Base-by-base conservation (phyloP, 2,329 filamentous ascomycete genomes). In the Nemania serpens region DNA sequence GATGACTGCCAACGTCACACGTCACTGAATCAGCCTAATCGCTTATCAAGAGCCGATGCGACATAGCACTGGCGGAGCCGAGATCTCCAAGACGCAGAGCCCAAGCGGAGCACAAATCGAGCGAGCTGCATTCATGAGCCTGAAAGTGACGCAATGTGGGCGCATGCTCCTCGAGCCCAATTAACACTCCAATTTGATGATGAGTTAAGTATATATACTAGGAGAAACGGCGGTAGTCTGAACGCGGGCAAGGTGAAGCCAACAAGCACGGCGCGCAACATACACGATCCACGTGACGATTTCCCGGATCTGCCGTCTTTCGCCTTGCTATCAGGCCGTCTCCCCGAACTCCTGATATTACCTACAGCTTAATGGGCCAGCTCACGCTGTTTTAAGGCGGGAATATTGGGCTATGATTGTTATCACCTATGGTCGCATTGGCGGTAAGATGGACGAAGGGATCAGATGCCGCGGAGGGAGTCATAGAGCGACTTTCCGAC, bases 21-120 rank as follows among this genome's bases (percentile, higher is more conserved):
- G n/a, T n/a, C n/a, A n/a, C 37, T 41, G 33, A 68, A 68, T 68
- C 68, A 71, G 69, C 65, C 68, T 70, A 70, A 70, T 68, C 50
- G 56, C 59, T 53, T 55, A 60, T 60, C 49, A 58, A 37, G 37
- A 58, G 56, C 54, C 53, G 59, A 61, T 49, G 53, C 50, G 57
- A 46, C 50, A 57, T 43, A 34, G 39, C 33, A 54, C 43, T 48
- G 29, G 46, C 56, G n/a, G 52, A 25, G 52, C 48, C 50, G 47
- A 46, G 22, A 36, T 41, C 25, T 29, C 43, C 37, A 25, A 25
- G 50, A 55, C 48, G 57, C 66, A 61, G 55, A 51, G 57, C 65
- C 58, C 55, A 61, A 67, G 62, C 41, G 33, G 55, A 66, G 49
- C 34, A 57, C 45, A n/a, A 3, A 46, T 61, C 46, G 55, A 52